A percentile compares a stretch with the other conserved stretches of the same genome.
Conservation (phyloP, 2,329 filamentous ascomycete genomes). For the Fusarium stilboides region DNA sequence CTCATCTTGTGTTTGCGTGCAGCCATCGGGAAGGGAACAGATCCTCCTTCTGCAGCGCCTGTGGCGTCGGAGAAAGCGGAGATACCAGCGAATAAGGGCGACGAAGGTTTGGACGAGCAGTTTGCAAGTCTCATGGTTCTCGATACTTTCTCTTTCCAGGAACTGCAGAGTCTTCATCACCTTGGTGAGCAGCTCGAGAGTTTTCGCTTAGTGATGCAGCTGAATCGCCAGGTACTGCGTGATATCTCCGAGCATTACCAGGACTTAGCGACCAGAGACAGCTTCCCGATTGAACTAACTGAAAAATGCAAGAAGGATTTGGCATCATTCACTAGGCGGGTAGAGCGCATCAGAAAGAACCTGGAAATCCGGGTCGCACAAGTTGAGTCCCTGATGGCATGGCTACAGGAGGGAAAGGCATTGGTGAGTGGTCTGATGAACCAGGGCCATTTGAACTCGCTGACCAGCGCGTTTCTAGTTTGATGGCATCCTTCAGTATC, state of each 20-base stretch:
- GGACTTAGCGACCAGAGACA: not conserved
- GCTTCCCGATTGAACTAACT: not conserved
- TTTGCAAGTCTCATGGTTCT: conserved; percentile 4
- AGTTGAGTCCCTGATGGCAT: conserved; percentile 14
- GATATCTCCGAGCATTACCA: conserved; percentile 26
- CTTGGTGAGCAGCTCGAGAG: conserved; percentile 12
- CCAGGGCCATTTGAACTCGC: not conserved
- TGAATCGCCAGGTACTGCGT: conserved; percentile 16
- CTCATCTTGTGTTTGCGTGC: not conserved
- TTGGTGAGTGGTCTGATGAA: not conserved
- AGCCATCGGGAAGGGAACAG: no score
- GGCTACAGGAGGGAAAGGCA: conserved; percentile 1
- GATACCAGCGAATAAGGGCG: not conserved
- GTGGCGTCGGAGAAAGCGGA: not conserved
- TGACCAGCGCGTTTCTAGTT: not conserved
- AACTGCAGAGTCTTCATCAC: conserved; percentile 22
- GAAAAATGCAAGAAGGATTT: not conserved
- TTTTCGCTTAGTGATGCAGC: conserved; percentile 20
- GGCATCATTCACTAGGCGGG: not conserved
- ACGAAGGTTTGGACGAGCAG: not conserved
- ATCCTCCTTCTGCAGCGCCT: not conserved
- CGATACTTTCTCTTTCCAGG: conserved; percentile 17
- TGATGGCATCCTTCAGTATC: conserved; percentile 3
- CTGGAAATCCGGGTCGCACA: conserved; percentile 15
- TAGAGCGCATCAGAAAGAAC: conserved; percentile 24